Evolutionary conservation across 1,284 basidiomycete species (phyloP), one percentile per base, ranked within the genome.

Genomic region (Pseudozyma tsukubaensis): DNA sequence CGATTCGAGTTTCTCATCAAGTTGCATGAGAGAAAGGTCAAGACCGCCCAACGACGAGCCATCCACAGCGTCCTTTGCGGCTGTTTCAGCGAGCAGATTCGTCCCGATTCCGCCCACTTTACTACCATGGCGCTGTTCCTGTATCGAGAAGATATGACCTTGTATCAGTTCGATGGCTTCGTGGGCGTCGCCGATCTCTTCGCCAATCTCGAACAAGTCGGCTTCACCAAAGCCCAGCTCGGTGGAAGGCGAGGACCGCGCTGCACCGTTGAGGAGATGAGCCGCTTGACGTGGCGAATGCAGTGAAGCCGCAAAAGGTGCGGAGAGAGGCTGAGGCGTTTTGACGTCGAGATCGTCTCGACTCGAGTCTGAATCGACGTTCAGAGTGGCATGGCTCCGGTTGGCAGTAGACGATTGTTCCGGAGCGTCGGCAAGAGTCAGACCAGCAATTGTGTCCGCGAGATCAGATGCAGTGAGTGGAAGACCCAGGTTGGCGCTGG

Each of bases 1-100:
- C 4, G 88, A 85, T 78, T 93, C 91, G n/a, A 94, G 86, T 61
- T 90, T 89, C 83, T 92, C 91, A 73, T 94, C 91, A 59, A 94
- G 88, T 66, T 85, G 89, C 86, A 91, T 91, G 42, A 94, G 87
- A 4, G 92, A 91, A 65, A 91, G 88, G 82, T 94, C 93, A 63
- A 94, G 92, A 56, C 90, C 88, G 62, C 86, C 87, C 2, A 58
- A 21, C 5, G 42, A 34, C 12, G 63, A 8, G 18, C 34, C 50
- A 13, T 51, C 36, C 13, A 47, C 48, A 24, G 57, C 54, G 24
- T 29, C 50, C 32, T 48, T 45, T 24, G 40, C 7, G 18, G 4
- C 24, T 11, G 48, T 9, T 14, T 10, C 14, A 16, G 9, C 34
- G 35, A 14, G 14, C 14, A 12, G 29, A 13, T n/a, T 7, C 6